A percentile compares a stretch with the other conserved stretches of the same genome.
Conservation (phyloP, 768 basidiomycete species). For the Nevesoporus exiguus region DNA sequence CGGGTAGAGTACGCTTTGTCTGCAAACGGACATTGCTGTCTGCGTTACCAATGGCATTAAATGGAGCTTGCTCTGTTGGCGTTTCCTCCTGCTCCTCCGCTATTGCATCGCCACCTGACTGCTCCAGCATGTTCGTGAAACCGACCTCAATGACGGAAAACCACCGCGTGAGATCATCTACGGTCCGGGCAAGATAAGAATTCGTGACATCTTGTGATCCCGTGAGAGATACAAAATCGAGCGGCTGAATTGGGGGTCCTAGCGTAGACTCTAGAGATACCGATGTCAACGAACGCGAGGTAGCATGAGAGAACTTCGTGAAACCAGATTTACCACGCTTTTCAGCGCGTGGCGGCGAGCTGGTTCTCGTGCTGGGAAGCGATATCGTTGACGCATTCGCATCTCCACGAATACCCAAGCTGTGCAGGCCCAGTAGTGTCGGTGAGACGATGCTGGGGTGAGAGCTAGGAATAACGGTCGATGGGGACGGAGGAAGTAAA, state of each 20-base stretch:
- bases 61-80: conserved; percentile 21
- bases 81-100: conserved; percentile 61
- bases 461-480: conserved; percentile 37
- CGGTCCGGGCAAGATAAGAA: conserved; percentile 63
- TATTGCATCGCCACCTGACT: conserved; percentile 48
- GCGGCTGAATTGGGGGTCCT: conserved; percentile 53
- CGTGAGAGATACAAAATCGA: conserved; percentile 64
- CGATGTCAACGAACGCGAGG: conserved; percentile 34
- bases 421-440: conserved; percentile 35
- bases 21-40: conserved; percentile 9
- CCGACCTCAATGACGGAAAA: conserved; percentile 71
- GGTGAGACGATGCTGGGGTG: conserved; percentile 38
- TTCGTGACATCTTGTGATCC: conserved; percentile 58
- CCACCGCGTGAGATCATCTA: conserved; percentile 77
- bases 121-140: conserved; percentile 62
- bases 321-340: conserved; percentile 21
- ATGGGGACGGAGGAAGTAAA: conserved; percentile 73
- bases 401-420: conserved; percentile 24
- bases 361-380: conserved; percentile 36
- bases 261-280: conserved; percentile 28
- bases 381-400: conserved; percentile 40
- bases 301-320: conserved; percentile 28
- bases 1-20: conserved; percentile 8
- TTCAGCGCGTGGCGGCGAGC: conserved; percentile 27
- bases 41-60: conserved; percentile 5